Evolutionary conservation across 495 filamentous ascomycete species (phyloP).

Genomic region (Neurospora sp.): DNA sequence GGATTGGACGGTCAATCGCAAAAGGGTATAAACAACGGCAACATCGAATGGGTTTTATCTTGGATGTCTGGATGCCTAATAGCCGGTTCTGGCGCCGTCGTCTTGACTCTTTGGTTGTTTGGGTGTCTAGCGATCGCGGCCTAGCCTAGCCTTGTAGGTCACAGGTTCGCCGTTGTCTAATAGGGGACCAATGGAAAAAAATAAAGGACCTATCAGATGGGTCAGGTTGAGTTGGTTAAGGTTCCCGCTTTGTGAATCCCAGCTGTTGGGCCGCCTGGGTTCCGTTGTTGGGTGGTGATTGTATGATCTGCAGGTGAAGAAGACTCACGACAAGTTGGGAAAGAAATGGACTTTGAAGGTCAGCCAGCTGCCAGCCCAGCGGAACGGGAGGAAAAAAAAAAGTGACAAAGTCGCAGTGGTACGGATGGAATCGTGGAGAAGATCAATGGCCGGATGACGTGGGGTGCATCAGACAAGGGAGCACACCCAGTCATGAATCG

Average conservation of each 20-base stretch:
- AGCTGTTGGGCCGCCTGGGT: neutral
- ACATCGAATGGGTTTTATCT: neutral
- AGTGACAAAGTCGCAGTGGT: neutral
- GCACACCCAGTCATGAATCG: neutral
- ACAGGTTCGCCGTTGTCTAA: neutral
- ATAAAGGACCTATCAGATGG: neutral
- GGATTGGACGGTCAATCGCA: neutral
- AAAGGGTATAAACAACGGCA: neutral
- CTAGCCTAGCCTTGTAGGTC: neutral
- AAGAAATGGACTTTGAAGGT: neutral
- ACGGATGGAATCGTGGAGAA: neutral
- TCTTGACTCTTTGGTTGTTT: neutral
- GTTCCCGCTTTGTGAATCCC: neutral
- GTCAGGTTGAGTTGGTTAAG: neutral
- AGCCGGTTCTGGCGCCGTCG: neutral
- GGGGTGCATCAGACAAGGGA: neutral
- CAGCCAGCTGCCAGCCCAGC: neutral
- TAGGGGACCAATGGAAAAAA: neutral
- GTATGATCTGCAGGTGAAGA: neutral
- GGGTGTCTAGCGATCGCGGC: neutral
- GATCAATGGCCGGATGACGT: neutral
- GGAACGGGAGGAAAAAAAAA: neutral
- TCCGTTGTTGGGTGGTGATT: neutral
- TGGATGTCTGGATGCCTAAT: neutral
- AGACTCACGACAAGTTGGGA: neutral